Evolutionary conservation across 306 rosid genomes (phyloP), one percentile per base, ranked within the genome.

Genomic region (Carpinus fangiana): DNA sequence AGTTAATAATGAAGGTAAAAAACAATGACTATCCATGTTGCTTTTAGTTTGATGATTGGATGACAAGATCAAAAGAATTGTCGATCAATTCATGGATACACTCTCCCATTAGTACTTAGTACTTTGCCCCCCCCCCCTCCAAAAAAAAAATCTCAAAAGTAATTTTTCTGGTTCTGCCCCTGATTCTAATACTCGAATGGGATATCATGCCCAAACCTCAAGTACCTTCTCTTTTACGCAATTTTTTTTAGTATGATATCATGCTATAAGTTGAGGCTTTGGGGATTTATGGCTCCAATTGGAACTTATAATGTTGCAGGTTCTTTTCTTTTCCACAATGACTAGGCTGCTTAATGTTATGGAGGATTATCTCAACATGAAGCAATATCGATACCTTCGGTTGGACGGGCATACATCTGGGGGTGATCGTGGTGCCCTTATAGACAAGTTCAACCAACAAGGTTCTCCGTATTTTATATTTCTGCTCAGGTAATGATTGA

Each of bases 291-390:
- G 41, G 51, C 72, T 67, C 20, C 8, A 47, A 9, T 28, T 18
- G 26, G 50, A 67, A 67, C 50, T 67, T 18, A 20, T 7, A 67
- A 77, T 64, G 68, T 74, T 84, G 56, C 91, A 96, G 99, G 96
- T 96, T 90, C 99, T 96, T 77, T 96, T 96, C 92, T 96, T 96
- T 89, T 96, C 99, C 36, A 96, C 99, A 56, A 96, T 96, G 99
- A 96, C 99, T 72, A 92, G 99, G 80, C 90, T 96, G 80, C 94
- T 96, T 64, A 97, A 96, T 87, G 97, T 96, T 74, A 96, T 96
- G 99, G 99, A 96, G 91, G 99, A 96, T 68, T 96, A 96, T 80
- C 92, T 96, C 79, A n/a, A 84, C 76, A 26, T 41, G 46, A 96
- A 96, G 82, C 99, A 96, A 43, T 90, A 96, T 85, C 85, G 88